Base-by-base conservation (phyloP, 1,284 basidiomycete genomes). In the Phellopilus nigrolimitatus region DNA sequence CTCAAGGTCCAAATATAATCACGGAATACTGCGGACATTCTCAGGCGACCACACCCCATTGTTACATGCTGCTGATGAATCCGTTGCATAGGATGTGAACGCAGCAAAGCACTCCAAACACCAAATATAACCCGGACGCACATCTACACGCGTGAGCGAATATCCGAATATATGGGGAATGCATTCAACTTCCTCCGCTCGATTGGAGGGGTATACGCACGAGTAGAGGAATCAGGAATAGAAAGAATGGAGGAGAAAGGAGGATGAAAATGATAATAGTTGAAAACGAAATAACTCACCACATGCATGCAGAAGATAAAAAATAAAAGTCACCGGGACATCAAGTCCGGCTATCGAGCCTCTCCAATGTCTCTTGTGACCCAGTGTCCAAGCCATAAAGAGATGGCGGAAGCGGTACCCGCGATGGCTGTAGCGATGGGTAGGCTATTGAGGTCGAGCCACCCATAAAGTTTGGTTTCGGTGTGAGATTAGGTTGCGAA, bases 371-470 rank as follows among this genome's bases (percentile, higher is more conserved):
- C 5, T 37, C 41, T 21, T 45, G 49, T 13, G 49, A 51, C 13
- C 40, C 49, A 34, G 39, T 8, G 17, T 51, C 49, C 9, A 34
- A 45, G 12, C 33, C 49, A 19, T 53, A 47, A 10, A 53, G 10
- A 13, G 51, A 53, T 12, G 51, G 51, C 8, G 51, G 51, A 2
- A 53, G 39, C 9, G 51, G 51, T 13, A 53, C 31, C 30, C 51
- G 45, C 21, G 51, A 53, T 13, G 51, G 51, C 6, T 47, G 45
- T 4, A 53, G 51, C 2, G 43, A 21, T 4, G 51, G 51, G 19
- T 53, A 53, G 3, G 51, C 45, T 34, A 53, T 40, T n/a, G 45
- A 36, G 13, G 34, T 48, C 25, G 39, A 33, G 1, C 37, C 38
- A 25, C 28, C 31, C 19, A 31, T 13, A 34, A 30, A 21, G 30